Conservation (phyloP, 2,329 filamentous ascomycete species). For the Exophiala phaeomuriformis region DNA sequence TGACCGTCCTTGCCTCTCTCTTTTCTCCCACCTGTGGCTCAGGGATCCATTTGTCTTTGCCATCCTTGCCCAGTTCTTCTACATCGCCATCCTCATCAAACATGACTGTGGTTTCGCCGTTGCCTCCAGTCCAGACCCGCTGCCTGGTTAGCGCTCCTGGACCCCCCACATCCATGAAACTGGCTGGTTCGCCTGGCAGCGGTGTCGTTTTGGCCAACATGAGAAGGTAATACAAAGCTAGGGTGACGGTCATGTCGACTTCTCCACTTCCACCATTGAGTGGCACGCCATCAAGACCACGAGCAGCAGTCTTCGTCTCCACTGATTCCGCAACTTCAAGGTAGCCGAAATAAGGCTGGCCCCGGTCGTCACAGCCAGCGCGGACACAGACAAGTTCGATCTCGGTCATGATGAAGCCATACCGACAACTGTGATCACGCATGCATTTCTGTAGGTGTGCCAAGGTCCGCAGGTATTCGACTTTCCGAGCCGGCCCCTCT, state of each 20-base stretch:
- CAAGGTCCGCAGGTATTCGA: constrained; percentile 81
- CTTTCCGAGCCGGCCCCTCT: constrained; percentile 73
- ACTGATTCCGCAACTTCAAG: constrained; percentile 63
- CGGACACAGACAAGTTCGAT: constrained; percentile 90
- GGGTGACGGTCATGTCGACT: constrained; percentile 48
- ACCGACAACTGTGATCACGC: constrained; percentile 87
- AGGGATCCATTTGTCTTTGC: constrained; percentile 56
- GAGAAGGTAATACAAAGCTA: constrained; percentile 58
- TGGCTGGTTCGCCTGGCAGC: constrained; percentile 50
- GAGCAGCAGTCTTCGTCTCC: constrained; percentile 41
- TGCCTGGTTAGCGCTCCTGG: constrained; percentile 52
- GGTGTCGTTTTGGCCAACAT: constrained; percentile 58
- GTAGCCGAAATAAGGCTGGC: constrained; percentile 77
- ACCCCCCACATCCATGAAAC: constrained; percentile 54
- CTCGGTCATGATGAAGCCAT: constrained; percentile 93
- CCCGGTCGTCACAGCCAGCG: constrained; percentile 57
- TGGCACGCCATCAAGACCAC: constrained; percentile 15
- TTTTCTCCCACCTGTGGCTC: constrained; percentile 54
- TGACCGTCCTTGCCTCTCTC: constrained; percentile 51
- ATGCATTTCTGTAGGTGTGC: constrained; percentile 82
- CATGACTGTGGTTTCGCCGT: constrained; percentile 10
- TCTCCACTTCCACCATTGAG: constrained; percentile 9
- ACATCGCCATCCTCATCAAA: constrained; percentile 23
- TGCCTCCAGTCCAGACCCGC: constrained; percentile 37
- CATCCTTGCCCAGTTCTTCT: constrained; percentile 33